These are phyloP conservation scores for Serpula lacrymans DNA, from an alignment of 768 basidiomycete genomes.

Conservation along the genomic window DNA sequence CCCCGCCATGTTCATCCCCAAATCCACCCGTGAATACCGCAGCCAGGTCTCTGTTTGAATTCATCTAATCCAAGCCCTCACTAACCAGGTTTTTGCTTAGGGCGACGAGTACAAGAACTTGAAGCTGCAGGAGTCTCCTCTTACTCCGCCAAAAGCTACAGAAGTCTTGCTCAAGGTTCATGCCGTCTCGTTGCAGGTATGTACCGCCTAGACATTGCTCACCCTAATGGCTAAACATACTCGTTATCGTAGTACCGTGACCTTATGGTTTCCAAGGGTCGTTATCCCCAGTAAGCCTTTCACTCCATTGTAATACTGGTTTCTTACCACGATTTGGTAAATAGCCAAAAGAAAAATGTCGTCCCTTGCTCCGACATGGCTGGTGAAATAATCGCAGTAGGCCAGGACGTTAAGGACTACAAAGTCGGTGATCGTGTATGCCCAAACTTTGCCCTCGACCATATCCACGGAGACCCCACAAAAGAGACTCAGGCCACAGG, in stretches of 20 bases:
- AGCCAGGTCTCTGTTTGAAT: constrained; percentile 13
- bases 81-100: constrained; percentile 8
- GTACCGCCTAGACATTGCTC: neutral
- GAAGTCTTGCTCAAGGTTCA: constrained; percentile 57
- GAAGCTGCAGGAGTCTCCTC: constrained; percentile 18
- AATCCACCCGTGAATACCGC: constrained; percentile 13
- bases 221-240: neutral
- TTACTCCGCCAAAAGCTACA: constrained; percentile 34
- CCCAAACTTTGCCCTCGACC: constrained; percentile 49
- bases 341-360: constrained; percentile 21
- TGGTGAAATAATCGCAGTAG: constrained; percentile 52
- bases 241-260: constrained; percentile 43
- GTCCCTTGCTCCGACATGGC: constrained; percentile 48
- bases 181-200: constrained; percentile 53
- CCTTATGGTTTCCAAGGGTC: constrained; percentile 36
- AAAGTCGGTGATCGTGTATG: constrained; percentile 54
- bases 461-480: constrained; percentile 43
- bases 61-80: neutral
- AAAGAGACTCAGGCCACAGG: constrained; percentile 31
- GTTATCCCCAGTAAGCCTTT: constrained; percentile 36
- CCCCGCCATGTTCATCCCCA: constrained; percentile 11
- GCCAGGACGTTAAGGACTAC: constrained; percentile 41
- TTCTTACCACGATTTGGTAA: constrained; percentile 21
- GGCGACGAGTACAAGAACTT: constrained; percentile 25
- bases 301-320: neutral